Conservation (phyloP, 768 basidiomycete genomes). For the Tricholoma furcatifolium region DNA sequence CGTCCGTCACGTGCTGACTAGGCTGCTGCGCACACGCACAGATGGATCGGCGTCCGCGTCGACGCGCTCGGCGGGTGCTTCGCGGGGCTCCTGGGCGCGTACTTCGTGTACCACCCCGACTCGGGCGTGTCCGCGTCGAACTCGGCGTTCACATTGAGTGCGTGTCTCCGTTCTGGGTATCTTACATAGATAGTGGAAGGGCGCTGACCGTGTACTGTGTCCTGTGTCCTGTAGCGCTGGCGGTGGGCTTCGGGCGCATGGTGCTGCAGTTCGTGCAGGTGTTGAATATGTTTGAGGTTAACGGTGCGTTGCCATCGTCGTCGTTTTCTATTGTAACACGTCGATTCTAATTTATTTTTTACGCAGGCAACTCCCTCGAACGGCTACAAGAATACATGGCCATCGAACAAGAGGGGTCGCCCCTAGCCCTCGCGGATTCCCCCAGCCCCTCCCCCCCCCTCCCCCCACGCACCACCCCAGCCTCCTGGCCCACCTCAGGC, state of each 20-base stretch:
- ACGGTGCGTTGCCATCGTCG: conserved; percentile 38
- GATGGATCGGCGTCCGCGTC: conserved; percentile 46
- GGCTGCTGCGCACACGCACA: conserved; percentile 1
- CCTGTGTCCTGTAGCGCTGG: conserved; percentile 1
- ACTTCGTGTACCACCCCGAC: conserved; percentile 53
- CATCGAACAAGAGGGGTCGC: conserved; percentile 63
- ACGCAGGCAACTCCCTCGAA: conserved; percentile 40
- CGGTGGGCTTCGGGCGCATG: conserved; percentile 50
- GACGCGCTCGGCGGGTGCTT: conserved; percentile 57
- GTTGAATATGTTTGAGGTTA: conserved; percentile 42
- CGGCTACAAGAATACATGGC: conserved; percentile 63
- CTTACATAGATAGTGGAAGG: too few species aligned
- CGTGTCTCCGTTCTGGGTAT: too few species aligned
- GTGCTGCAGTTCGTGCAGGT: conserved; percentile 46
- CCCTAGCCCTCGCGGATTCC: too few species aligned
- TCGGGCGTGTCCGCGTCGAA: conserved; percentile 24
- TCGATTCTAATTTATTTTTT: too few species aligned
- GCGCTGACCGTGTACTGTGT: too few species aligned
- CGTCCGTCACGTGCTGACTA: too few species aligned
- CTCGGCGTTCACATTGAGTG: conserved; percentile 12
- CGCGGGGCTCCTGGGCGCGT: conserved; percentile 47
- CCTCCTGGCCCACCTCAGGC: conserved; percentile 53
- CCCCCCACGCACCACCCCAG: conserved; percentile 46
- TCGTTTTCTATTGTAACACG: too few species aligned
- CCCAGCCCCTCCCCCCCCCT: conserved; percentile 29